Conservation (phyloP, 345 rosid species). For the Pistacia integerrima region DNA sequence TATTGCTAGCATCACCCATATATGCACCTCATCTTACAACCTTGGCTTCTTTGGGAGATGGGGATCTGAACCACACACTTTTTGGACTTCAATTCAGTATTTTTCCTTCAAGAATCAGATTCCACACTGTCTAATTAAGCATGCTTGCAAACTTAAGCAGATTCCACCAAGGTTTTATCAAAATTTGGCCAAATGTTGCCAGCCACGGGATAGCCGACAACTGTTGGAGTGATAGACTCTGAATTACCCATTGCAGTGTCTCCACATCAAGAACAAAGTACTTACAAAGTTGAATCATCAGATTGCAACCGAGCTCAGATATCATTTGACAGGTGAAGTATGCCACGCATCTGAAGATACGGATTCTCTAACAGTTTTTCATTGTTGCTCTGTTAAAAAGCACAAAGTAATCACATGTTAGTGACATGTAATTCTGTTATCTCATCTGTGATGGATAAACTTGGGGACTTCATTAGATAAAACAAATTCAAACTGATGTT, state of each 20-base stretch:
- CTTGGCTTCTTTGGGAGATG: neutral
- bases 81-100: constrained; percentile 2
- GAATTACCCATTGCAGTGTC: neutral
- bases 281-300: constrained; percentile 16
- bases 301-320: constrained; percentile 39
- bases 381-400: constrained; percentile 79
- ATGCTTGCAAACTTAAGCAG: neutral
- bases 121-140: constrained; percentile 9
- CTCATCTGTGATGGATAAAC: neutral
- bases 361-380: constrained; percentile 96
- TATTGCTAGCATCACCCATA: constrained; percentile 15
- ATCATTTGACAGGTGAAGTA: constrained; percentile 84
- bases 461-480: neutral
- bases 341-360: constrained; percentile 96
- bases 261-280: constrained; percentile 6
- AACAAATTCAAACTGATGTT: neutral
- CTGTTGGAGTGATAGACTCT: constrained; percentile 9
- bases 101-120: constrained; percentile 11
- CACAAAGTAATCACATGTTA: constrained; percentile 14
- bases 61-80: neutral
- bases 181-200: constrained; percentile 14
- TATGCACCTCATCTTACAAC: constrained; percentile 9
- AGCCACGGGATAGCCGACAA: constrained; percentile 3
- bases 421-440: constrained; percentile 10
- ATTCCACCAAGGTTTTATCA: constrained; percentile 1